Base-by-base conservation (phyloP, 1,284 basidiomycete species). In the Coniferiporia sulphurascens region DNA sequence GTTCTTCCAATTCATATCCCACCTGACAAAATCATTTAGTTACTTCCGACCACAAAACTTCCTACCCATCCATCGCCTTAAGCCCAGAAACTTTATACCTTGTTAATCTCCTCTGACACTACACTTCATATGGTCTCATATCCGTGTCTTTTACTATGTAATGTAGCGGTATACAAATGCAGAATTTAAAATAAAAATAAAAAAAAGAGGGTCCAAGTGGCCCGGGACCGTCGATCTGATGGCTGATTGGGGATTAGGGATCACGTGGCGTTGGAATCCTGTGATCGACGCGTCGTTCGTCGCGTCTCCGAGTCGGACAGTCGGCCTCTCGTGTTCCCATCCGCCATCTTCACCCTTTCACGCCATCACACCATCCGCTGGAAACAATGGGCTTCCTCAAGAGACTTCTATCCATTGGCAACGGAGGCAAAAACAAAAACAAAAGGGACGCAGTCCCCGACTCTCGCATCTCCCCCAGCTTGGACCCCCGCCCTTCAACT, bases 341-440 rank as follows among this genome's bases (percentile, higher is more conserved):
- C 27, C 15, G 15, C 38, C 9, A 41, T 41, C 38, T 41, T 41
- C 38, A 41, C 38, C 7, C 15, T 8, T 41, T 41, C 38, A 41
- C 38, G 38, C 38, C 38, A 41, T 41, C 38, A 41, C 38, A 41
- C 38, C 12, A 10, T 41, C 38, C 15, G 2, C 27, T 41, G 38
- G 38, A 41, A 41, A 49, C 21, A 19, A 90, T 90, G 87, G 83
- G 84, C 21, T 81, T 89, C 58, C 72, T 91, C 66, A 86, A 85
- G 65, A 84, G 82, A 43, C 74, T 91, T 64, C 79, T 91, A 56
- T 89, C 89, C 9, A 73, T 90, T 36, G 78, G 85, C 52, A 82
- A 78, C 72, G 85, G 79, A 73, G 86, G 32, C 52, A 81, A 70
- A 79, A 76, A 78, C 72, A 85, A 79, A 73, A 86, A 43, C 52